These are phyloP conservation scores for Cryptococcus jaspeensis DNA, from an alignment of 1,284 basidiomycete genomes.

Conservation along the genomic window DNA sequence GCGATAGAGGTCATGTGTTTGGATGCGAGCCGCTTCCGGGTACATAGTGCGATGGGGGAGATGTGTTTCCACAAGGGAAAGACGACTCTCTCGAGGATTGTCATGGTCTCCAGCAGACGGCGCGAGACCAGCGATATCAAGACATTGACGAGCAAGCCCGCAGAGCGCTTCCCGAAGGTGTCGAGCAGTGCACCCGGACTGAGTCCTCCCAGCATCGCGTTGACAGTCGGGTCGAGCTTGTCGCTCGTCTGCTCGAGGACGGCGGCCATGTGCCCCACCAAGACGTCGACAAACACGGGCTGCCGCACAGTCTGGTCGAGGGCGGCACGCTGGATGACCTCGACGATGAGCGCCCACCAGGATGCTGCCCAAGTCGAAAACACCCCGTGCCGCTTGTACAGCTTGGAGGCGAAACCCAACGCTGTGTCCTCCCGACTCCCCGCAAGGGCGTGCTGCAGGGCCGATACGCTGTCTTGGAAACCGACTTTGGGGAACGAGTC, in stretches of 20 bases:
- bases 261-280: conserved; percentile 25
- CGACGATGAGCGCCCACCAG: conserved; percentile 39
- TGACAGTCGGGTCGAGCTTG: conserved; percentile 21
- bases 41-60: conserved; percentile 18
- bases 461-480: too few species aligned
- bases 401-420: neutral
- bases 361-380: conserved; percentile 28
- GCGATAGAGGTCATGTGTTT: conserved; percentile 31
- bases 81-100: conserved; percentile 30
- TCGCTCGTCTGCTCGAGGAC: conserved; percentile 24
- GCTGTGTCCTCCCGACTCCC: conserved; percentile 21
- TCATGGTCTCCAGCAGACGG: conserved; percentile 29
- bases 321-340: conserved; percentile 21
- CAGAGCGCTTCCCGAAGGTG: conserved; percentile 22
- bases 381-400: conserved; percentile 27
- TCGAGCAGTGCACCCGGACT: conserved; percentile 18
- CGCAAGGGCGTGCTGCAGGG: conserved; percentile 17
- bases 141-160: conserved; percentile 20
- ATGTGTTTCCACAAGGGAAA: conserved; percentile 40
- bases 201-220: conserved; percentile 24
- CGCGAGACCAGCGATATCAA: conserved; percentile 34
- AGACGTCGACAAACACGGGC: conserved; percentile 14
- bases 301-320: conserved; percentile 5
- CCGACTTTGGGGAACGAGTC: too few species aligned
- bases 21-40: conserved; percentile 28